Conservation (phyloP, 1,139 yeast genomes). For the Pichia sp. region DNA sequence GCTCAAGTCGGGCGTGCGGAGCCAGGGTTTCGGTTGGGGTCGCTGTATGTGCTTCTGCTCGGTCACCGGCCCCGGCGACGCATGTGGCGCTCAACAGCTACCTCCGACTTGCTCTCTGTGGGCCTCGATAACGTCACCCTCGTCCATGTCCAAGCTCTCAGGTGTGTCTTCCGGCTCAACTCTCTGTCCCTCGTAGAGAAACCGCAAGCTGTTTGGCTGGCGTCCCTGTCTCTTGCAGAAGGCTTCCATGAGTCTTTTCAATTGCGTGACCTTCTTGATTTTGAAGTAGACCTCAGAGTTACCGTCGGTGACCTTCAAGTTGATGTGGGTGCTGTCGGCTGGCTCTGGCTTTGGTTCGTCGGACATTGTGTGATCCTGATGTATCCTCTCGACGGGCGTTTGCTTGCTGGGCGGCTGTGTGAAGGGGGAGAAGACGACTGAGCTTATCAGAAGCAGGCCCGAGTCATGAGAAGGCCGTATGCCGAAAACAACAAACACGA, state of each 20-base stretch:
- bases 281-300: slow-evolving; percentile 92
- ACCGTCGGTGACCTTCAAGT: slow-evolving; percentile 91
- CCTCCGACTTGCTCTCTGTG: slow-evolving; percentile 91
- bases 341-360: slow-evolving; percentile 52
- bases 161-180: slow-evolving; percentile 88
- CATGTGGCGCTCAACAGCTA: slow-evolving; percentile 1
- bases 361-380: slow-evolving; percentile 22
- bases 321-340: slow-evolving; percentile 60
- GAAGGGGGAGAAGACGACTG: too few relatives aligned
- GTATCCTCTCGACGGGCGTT: too few relatives aligned
- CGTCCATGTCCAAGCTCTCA: slow-evolving; percentile 84
- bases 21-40: too few relatives aligned
- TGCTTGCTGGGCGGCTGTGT: too few relatives aligned
- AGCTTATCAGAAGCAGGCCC: background rate
- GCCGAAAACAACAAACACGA: background rate
- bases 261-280: slow-evolving; percentile 86
- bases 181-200: slow-evolving; percentile 90
- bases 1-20: too few relatives aligned
- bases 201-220: slow-evolving; percentile 74
- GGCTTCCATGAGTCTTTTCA: slow-evolving; percentile 95
- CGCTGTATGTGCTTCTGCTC: too few relatives aligned
- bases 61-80: background rate
- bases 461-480: background rate
- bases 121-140: slow-evolving; percentile 96
- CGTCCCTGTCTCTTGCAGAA: slow-evolving; percentile 98